Base-by-base conservation (phyloP, 371 early-diverging fungal genomes). In the Mucor lusitanicus region DNA sequence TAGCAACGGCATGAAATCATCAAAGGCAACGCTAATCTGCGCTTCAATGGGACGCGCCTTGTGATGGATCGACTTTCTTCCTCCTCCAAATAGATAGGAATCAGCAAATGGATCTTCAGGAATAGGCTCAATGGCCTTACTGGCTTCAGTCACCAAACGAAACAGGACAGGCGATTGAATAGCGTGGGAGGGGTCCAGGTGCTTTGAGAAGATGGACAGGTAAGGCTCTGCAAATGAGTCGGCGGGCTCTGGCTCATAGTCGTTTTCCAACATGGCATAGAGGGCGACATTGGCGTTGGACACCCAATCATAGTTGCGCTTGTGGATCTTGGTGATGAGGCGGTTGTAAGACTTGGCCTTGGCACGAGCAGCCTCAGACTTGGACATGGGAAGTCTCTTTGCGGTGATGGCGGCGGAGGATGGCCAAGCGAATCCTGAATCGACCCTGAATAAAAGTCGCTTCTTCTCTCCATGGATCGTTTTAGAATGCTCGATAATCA, bases 401-500 rank as follows among this genome's bases (percentile, higher is more conserved):
- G 48, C 33, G 0, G 53, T 35, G 3, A 39, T 23, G 25, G 50
- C 9, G 8, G 30, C 9, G 8, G 30, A 30, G 6, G 50, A 23
- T 6, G 66, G 60, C 66, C 67, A 44, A 23, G 64, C 71, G 44
- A 67, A 66, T 2, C 69, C 73, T 17, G 75, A 72, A 61, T 75
- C 73, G 3, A 64, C 60, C 25, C 75, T 68, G 54, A 46, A 58
- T 35, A 63, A 60, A 30, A 60, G 21, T 37, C 53, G 67, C 63
- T 59, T 44, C 19, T 70, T 75, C 25, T 68, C 63, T 23, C 53
- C 61, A 61, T 67, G 74, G 65, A 71, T 71, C 50, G 63, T 64
- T 62, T 77, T 78, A n/a, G 79, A 73, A 58, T 78, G 79, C 60
- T 82, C 83, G 28, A 82, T 82, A 48, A 82, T 77, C 73, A 83